Conservation (phyloP, 2,329 filamentous ascomycete species). For the Verticillium longisporum region DNA sequence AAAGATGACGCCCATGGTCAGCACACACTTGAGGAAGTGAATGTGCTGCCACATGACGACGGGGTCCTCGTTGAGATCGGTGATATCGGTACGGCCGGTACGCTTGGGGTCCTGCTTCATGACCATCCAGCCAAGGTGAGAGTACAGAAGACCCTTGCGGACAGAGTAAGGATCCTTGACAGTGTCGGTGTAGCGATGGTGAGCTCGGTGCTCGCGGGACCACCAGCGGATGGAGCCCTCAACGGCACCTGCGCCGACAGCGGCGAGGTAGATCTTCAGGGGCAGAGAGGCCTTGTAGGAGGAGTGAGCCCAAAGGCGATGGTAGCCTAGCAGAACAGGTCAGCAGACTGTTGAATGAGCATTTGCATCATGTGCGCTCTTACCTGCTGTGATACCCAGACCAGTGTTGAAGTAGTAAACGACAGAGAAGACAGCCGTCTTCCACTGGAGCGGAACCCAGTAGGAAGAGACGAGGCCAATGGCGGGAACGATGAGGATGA, state of each 20-base stretch:
- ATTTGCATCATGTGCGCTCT: slow-evolving; percentile 16
- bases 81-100: slow-evolving; percentile 81
- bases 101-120: slow-evolving; percentile 91
- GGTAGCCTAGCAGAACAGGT: slow-evolving; percentile 19
- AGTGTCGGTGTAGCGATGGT: slow-evolving; percentile 89
- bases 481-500: slow-evolving; percentile 74
- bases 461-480: slow-evolving; percentile 66
- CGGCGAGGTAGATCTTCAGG: slow-evolving; percentile 75
- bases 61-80: slow-evolving; percentile 78
- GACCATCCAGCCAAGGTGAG: slow-evolving; percentile 83
- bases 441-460: slow-evolving; percentile 67
- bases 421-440: slow-evolving; percentile 68
- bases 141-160: slow-evolving; percentile 76
- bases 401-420: slow-evolving; percentile 80
- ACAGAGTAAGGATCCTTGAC: slow-evolving; percentile 90
- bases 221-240: slow-evolving; percentile 87
- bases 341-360: background rate
- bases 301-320: slow-evolving; percentile 80
- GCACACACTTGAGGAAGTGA: slow-evolving; percentile 74
- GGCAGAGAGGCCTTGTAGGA: slow-evolving; percentile 73
- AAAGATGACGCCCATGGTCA: slow-evolving; percentile 70
- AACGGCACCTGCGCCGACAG: slow-evolving; percentile 74
- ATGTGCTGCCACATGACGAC: slow-evolving; percentile 85
- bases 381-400: slow-evolving; percentile 72
- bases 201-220: slow-evolving; percentile 78